These are phyloP conservation scores for Monilinia polystroma DNA, from an alignment of 2,329 filamentous ascomycete genomes.

Conservation along the genomic window DNA sequence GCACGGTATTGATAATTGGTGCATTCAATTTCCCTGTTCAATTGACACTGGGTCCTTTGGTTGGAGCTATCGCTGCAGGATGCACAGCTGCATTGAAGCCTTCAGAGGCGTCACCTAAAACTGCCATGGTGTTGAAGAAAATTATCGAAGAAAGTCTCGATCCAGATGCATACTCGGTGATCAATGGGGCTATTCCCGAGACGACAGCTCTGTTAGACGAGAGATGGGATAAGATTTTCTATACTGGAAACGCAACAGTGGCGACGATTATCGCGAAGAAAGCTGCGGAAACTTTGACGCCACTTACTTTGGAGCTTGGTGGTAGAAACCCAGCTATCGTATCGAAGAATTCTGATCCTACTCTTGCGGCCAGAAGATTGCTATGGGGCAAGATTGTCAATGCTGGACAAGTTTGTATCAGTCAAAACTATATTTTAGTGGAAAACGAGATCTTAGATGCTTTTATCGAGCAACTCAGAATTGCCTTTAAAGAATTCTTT, in stretches of 20 bases:
- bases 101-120: slow-evolving; percentile 74
- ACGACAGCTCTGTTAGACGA: slow-evolving; percentile 78
- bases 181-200: slow-evolving; percentile 81
- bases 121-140: slow-evolving; percentile 76
- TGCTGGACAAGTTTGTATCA: slow-evolving; percentile 87
- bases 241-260: slow-evolving; percentile 77
- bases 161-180: slow-evolving; percentile 67
- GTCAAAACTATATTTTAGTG: slow-evolving; percentile 87
- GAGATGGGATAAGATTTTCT: slow-evolving; percentile 98
- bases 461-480: slow-evolving; percentile 74
- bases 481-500: slow-evolving; percentile 73
- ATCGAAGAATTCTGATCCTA: slow-evolving; percentile 76
- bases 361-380: slow-evolving; percentile 77
- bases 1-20: slow-evolving; percentile 79
- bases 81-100: slow-evolving; percentile 91
- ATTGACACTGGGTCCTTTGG: slow-evolving; percentile 72
- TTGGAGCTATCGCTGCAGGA: slow-evolving; percentile 89
- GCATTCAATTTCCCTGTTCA: slow-evolving; percentile 94
- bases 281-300: slow-evolving; percentile 84
- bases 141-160: slow-evolving; percentile 77
- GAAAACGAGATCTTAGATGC: slow-evolving; percentile 69
- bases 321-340: slow-evolving; percentile 90
- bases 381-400: slow-evolving; percentile 88
- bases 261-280: slow-evolving; percentile 88
- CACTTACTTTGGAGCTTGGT: slow-evolving; percentile 84